Evolutionary conservation across 2,329 filamentous ascomycete species (phyloP).

Genomic region (Cryphonectria radicalis): DNA sequence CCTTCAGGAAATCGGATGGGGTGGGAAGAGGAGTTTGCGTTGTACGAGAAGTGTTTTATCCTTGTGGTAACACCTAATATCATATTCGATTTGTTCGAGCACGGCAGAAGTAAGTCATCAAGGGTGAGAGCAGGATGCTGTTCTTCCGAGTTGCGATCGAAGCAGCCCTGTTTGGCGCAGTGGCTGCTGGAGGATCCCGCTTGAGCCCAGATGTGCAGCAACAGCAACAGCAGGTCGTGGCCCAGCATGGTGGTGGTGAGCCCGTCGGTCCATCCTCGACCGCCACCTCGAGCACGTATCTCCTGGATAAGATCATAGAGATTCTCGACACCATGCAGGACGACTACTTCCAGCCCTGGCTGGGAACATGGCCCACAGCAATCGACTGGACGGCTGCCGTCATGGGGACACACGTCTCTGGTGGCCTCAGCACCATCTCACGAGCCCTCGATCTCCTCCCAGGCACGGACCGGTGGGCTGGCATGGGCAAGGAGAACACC

Average conservation of each 20-base stretch:
- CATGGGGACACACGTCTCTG: conserved; percentile 77
- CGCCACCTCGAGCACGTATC: conserved; percentile 5
- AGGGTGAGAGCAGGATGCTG: conserved; percentile 2
- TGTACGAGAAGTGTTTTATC: background rate
- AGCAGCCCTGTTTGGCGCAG: conserved; percentile 12
- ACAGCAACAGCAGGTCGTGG: conserved; percentile 12
- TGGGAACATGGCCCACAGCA: conserved; percentile 80
- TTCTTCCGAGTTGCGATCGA: background rate
- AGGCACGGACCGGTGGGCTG: conserved; percentile 40
- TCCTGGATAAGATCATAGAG: conserved; percentile 51
- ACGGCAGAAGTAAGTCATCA: background rate
- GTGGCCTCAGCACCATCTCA: conserved; percentile 72
- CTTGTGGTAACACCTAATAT: background rate
- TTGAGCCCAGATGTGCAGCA: conserved; percentile 3
- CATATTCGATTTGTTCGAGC: background rate
- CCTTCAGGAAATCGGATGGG: background rate
- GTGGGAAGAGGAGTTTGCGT: background rate
- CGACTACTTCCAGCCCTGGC: conserved; percentile 75
- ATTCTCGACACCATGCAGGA: conserved; percentile 72
- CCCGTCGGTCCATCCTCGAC: no score
- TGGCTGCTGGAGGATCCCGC: conserved; percentile 9
- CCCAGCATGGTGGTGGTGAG: conserved; percentile 1
- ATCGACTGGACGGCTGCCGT: conserved; percentile 97
- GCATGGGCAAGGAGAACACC: conserved; percentile 71
- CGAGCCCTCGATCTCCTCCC: conserved; percentile 52